Conservation (phyloP, 352 stramenopile genomes). For the Saprolegnia diclina region DNA sequence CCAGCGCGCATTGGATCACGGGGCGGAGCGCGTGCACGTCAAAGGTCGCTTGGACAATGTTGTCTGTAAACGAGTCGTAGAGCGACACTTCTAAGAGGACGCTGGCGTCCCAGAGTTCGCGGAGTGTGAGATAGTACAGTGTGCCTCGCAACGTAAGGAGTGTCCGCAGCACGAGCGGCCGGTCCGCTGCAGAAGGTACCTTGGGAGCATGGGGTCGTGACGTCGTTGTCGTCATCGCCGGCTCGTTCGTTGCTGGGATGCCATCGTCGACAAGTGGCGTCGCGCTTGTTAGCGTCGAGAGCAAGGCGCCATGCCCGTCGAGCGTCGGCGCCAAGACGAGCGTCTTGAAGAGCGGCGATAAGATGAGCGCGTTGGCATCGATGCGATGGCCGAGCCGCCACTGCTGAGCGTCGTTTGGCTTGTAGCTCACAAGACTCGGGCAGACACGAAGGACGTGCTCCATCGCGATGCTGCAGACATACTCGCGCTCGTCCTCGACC, state of each 20-base stretch:
- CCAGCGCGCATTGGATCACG: slow-evolving; percentile 2
- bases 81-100: slow-evolving; percentile 6
- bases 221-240: not conserved
- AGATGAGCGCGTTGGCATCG: slow-evolving; percentile 8
- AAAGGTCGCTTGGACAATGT: not conserved
- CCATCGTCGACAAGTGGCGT: too few species aligned
- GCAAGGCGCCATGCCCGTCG: not conserved
- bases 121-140: slow-evolving; percentile 16
- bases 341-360: slow-evolving; percentile 4
- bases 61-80: not conserved
- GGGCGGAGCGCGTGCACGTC: not conserved
- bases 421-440: slow-evolving; percentile 3
- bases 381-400: not conserved
- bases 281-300: not conserved
- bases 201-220: not conserved
- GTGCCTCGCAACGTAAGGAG: slow-evolving; percentile 1
- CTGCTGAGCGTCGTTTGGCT: not conserved
- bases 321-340: not conserved
- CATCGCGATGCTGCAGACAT: not conserved
- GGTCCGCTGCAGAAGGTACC: not conserved
- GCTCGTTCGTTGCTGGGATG: not conserved
- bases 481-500: slow-evolving; percentile 29
- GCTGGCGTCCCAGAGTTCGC: slow-evolving; percentile 12
- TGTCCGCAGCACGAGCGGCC: not conserved
- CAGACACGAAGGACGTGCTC: slow-evolving; percentile 3